phyloP scores from a whole-genome alignment of 2,329 filamentous ascomycete genomes.

The Cadophora malorum region DNA sequence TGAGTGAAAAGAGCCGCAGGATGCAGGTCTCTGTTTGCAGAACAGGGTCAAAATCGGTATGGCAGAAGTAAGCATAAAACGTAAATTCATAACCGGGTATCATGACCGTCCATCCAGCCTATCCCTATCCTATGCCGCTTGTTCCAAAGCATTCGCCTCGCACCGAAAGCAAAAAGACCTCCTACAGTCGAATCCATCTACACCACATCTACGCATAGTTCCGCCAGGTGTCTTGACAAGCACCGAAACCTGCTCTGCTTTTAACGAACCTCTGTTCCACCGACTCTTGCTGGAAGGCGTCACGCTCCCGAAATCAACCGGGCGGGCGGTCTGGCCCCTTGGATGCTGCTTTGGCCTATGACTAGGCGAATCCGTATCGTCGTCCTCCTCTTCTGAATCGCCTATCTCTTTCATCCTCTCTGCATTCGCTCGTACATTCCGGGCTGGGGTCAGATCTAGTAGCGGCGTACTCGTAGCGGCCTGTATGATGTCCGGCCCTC shows the following conservation, averaged over 20 bases:
- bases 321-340: slow-evolving; percentile 15
- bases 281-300: slow-evolving; percentile 23
- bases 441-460: slow-evolving; percentile 38
- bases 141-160: slow-evolving; percentile 56
- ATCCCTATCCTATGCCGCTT: slow-evolving; percentile 55
- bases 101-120: neutral
- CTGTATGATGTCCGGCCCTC: slow-evolving; percentile 6
- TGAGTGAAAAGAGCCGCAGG: neutral
- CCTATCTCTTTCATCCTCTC: slow-evolving; percentile 22
- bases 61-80: slow-evolving; percentile 4
- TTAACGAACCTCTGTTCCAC: slow-evolving; percentile 19
- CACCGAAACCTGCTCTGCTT: slow-evolving; percentile 26
- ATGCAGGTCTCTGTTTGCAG: neutral
- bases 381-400: slow-evolving; percentile 31
- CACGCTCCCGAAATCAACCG: neutral
- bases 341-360: slow-evolving; percentile 5
- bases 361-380: slow-evolving; percentile 13
- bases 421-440: slow-evolving; percentile 17
- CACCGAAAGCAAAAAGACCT: slow-evolving; percentile 67
- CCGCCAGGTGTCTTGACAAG: slow-evolving; percentile 57
- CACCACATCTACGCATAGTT: slow-evolving; percentile 58
- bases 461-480: slow-evolving; percentile 35
- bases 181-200: slow-evolving; percentile 61
- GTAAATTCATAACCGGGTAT: slow-evolving; percentile 16
- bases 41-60: neutral